phyloP scores from a whole-genome alignment of 192 early-diverging fungal species.

The Coemansia sp. region DNA sequence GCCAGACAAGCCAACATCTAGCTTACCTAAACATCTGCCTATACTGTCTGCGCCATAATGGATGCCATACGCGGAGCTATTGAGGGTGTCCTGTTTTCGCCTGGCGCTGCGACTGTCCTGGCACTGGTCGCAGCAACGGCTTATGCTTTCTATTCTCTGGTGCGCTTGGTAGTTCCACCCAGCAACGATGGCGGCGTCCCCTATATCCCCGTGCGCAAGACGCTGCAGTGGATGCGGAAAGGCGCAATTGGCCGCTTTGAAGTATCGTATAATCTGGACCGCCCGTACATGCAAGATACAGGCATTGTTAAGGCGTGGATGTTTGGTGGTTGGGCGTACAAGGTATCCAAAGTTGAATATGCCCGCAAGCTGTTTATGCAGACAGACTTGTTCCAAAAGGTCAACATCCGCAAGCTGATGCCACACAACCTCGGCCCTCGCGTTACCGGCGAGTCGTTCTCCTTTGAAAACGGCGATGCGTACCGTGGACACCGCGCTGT shows the following conservation, averaged over 20 bases:
- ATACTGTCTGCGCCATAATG: not conserved
- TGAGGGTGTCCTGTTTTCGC: not conserved
- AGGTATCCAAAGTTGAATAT: conserved; percentile 46
- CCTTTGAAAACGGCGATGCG: conserved; percentile 48
- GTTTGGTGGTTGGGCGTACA: conserved; percentile 52
- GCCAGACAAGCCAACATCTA: too few relatives aligned
- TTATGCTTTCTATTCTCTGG: conserved; percentile 21
- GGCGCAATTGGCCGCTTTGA: conserved; percentile 43
- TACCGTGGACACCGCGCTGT: conserved; percentile 54
- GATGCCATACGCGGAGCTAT: not conserved
- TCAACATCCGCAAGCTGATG: conserved; percentile 43
- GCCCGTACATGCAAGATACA: conserved; percentile 20
- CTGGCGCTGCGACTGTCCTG: not conserved
- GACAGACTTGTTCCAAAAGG: conserved; percentile 49
- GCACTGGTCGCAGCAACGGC: not conserved
- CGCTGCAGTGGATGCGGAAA: conserved; percentile 42
- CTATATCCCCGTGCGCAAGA: conserved; percentile 40
- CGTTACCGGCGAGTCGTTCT: conserved; percentile 42
- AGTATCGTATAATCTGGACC: conserved; percentile 45
- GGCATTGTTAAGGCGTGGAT: conserved; percentile 54
- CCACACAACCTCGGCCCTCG: conserved; percentile 49
- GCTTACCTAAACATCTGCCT: too few relatives aligned
- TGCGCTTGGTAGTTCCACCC: conserved; percentile 18
- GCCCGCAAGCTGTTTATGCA: conserved; percentile 52
- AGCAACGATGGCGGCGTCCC: conserved; percentile 49